phyloP scores from a whole-genome alignment of 139 green algal species.

The Micractinium conductrix region DNA sequence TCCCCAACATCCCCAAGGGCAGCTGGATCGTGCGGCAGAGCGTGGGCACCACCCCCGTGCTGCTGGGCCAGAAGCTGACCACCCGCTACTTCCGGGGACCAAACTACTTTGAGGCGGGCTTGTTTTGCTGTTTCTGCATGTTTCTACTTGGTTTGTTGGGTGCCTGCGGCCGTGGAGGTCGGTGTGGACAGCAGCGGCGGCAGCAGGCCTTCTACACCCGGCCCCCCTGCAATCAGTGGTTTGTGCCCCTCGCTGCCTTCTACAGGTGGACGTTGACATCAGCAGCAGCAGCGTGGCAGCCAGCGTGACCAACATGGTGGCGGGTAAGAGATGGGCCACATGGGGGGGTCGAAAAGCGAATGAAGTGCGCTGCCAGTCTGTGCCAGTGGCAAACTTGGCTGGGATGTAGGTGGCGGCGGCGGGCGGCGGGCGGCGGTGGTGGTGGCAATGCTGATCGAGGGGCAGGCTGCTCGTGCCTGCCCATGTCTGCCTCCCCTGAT shows the following conservation, averaged over 20 bases:
- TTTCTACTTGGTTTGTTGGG: too few relatives aligned
- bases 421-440: too few relatives aligned
- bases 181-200: too few relatives aligned
- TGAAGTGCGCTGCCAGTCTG: too few relatives aligned
- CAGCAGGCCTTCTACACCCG: too few relatives aligned
- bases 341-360: background rate
- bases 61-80: constrained; percentile 67
- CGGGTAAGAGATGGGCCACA: background rate
- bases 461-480: background rate
- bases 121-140: too few relatives aligned
- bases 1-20: constrained; percentile 43
- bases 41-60: constrained; percentile 65
- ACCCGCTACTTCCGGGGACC: constrained; percentile 50
- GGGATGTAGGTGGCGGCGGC: background rate
- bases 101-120: constrained; percentile 26
- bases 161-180: too few relatives aligned
- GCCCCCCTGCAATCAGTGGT: too few relatives aligned
- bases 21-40: constrained; percentile 46
- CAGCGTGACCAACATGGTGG: constrained; percentile 48
- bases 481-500: too few relatives aligned
- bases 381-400: too few relatives aligned
- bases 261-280: constrained; percentile 55
- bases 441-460: background rate
- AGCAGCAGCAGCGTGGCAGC: constrained; percentile 41
- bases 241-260: too few relatives aligned